Base-by-base conservation (phyloP, 805 yeast genomes). In the Jamesozyma jinghongensis region DNA sequence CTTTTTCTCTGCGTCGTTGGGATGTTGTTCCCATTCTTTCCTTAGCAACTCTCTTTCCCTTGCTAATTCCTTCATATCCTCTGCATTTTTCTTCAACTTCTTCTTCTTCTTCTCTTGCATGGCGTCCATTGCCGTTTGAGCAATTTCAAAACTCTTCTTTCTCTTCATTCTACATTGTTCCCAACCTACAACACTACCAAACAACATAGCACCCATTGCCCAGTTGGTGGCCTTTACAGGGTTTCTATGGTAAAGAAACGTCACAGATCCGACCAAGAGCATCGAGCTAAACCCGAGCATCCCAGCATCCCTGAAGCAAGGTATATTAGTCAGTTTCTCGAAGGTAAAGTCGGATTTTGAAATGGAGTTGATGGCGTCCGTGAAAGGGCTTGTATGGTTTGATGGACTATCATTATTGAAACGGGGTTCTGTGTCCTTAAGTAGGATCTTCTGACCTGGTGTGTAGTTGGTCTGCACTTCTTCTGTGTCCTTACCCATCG, bases 181-280 rank as follows among this genome's bases (percentile, higher is more conserved):
- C 95, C 95, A 88, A 1, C 94, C 85, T 20, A 84, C 78, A 0
- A 84, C 70, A 34, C 85, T 77, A 1, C 96, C 96, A 17, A 86
- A 57, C 41, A 84, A 62, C 48, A 86, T 75, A 3, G 92, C 94
- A 30, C 83, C 82, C 38, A 84, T 69, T 8, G 81, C 80, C 95
- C 96, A 88, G 55, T 88, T 85, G 13, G 75, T 68, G 1, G 94
- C 79, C 45, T 72, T 72, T 8, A 66, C 57, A 0, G 80, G 70
- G 37, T 75, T 74, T 52, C 79, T 79, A 52, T 79, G 85, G 39
- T 79, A 75, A 27, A 81, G 55, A 42, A 81, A 78, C 29, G 83
- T 79, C 22, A 81, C 78, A 0, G 79, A 65, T 0, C 85, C 82
- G 30, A 81, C 65, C 0, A 83, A 85, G 31, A 79, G 81, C 73